Conservation (phyloP, 176 grass and related monocot species). For the Paspalum notatum region DNA sequence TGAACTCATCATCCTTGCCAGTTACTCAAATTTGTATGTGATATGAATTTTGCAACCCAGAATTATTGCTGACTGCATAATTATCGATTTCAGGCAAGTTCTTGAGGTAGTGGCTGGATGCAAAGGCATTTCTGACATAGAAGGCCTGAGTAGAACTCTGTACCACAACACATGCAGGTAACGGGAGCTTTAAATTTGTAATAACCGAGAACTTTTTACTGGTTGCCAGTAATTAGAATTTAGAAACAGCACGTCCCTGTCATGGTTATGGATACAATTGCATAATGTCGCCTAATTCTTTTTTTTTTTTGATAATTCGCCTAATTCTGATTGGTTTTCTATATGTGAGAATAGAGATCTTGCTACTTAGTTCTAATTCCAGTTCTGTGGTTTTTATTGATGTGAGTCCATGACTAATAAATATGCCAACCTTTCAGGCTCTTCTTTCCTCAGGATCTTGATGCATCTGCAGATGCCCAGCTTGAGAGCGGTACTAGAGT, state of each 20-base stretch:
- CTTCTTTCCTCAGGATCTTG: conserved; percentile 92
- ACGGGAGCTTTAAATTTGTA: conserved; percentile 3
- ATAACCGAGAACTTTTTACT: background rate
- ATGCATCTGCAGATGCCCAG: conserved; percentile 68
- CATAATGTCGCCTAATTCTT: background rate
- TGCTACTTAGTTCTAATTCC: conserved; percentile 1
- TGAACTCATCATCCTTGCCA: background rate
- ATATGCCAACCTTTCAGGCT: conserved; percentile 56
- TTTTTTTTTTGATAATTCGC: no score
- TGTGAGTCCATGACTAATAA: conserved; percentile 14
- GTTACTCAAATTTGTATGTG: background rate
- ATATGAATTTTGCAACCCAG: background rate
- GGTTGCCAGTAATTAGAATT: background rate
- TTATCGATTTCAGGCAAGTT: conserved; percentile 70
- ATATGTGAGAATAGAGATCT: background rate
- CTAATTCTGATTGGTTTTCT: background rate
- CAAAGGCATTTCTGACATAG: conserved; percentile 85
- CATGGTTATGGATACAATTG: background rate
- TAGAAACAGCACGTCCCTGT: conserved; percentile 9
- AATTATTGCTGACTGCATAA: conserved; percentile 30
- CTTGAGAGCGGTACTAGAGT: conserved; percentile 61
- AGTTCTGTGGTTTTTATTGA: background rate
- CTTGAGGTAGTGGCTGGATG: conserved; percentile 83
- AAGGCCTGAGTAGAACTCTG: conserved; percentile 75
- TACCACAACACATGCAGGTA: conserved; percentile 97